A percentile compares a stretch with the other conserved stretches of the same genome.
Evolutionary conservation across 768 basidiomycete genomes (phyloP).

Genomic region (Clavulina sp.): DNA sequence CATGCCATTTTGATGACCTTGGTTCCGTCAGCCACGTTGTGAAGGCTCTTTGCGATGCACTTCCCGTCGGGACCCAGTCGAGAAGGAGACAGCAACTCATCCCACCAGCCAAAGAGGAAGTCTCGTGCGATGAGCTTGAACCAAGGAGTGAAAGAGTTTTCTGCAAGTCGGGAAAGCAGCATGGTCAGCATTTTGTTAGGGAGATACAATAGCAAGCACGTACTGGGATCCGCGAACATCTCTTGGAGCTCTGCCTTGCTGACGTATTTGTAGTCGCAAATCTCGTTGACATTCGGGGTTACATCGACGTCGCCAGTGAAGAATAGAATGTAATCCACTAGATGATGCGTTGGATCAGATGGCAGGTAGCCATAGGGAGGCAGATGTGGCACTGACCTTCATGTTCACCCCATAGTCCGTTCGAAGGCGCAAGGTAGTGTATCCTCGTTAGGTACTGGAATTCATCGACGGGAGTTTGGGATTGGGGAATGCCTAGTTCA

Average conservation of each 20-base stretch:
- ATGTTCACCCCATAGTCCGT: conserved; percentile 94
- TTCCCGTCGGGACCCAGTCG: conserved; percentile 33
- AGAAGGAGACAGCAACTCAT: conserved; percentile 49
- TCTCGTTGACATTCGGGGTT: conserved; percentile 73
- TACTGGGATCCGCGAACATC: conserved; percentile 77
- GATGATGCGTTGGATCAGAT: background rate
- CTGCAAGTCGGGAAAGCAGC: conserved; percentile 22
- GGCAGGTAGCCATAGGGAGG: background rate
- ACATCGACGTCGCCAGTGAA: conserved; percentile 75
- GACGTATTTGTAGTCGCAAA: conserved; percentile 80
- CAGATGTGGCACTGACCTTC: conserved; percentile 43
- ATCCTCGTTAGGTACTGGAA: conserved; percentile 94
- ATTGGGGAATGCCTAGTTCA: conserved; percentile 78
- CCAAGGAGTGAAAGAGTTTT: conserved; percentile 91
- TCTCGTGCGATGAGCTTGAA: conserved; percentile 96
- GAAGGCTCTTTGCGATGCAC: conserved; percentile 44
- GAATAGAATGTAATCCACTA: conserved; percentile 98
- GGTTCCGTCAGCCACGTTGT: conserved; percentile 48
- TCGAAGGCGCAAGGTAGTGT: conserved; percentile 89
- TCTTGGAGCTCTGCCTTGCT: conserved; percentile 72
- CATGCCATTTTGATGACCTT: conserved; percentile 53
- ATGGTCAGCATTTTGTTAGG: background rate
- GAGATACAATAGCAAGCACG: conserved; percentile 14
- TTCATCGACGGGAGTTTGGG: conserved; percentile 59
- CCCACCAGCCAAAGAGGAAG: conserved; percentile 98